Evolutionary conservation across 2,329 filamentous ascomycete species (phyloP).

Genomic region (Hypoxylon sp.): DNA sequence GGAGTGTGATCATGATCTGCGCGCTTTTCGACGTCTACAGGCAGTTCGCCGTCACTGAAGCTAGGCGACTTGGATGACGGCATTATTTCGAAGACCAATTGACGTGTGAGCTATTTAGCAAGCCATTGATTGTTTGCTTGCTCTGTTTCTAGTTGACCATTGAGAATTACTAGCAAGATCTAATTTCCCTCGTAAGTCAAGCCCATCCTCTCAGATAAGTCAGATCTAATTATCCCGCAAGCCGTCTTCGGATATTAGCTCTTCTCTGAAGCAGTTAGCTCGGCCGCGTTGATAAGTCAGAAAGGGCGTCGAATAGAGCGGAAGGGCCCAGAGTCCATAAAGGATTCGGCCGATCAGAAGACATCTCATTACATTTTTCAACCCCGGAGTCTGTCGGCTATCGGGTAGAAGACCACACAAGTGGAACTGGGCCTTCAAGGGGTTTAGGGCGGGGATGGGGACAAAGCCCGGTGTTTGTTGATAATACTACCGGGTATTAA

Average conservation of each 20-base stretch:
- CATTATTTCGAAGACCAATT: constrained; percentile 34
- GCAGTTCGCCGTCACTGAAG: constrained; percentile 46
- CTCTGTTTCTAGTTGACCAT: constrained; percentile 2
- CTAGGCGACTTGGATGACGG: constrained; percentile 37
- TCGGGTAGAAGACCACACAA: constrained; percentile 18
- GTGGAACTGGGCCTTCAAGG: constrained; percentile 9
- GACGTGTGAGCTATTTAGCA: neutral
- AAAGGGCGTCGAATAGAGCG: constrained; percentile 9
- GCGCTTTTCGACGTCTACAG: constrained; percentile 48
- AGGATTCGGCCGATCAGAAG: neutral
- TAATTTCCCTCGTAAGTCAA: constrained; percentile 6
- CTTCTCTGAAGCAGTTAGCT: constrained; percentile 7
- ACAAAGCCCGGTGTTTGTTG: constrained; percentile 10
- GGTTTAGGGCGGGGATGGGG: constrained; percentile 28
- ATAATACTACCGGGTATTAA: constrained; percentile 2
- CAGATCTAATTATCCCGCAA: constrained; percentile 1
- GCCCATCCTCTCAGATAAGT: constrained; percentile 8
- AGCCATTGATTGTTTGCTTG: neutral
- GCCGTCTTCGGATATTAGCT: constrained; percentile 13
- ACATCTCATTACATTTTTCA: constrained; percentile 10
- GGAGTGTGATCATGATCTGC: constrained; percentile 3
- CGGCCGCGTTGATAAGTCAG: constrained; percentile 19
- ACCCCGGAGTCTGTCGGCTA: constrained; percentile 21
- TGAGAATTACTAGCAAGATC: neutral
- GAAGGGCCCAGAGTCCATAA: constrained; percentile 1